phyloP scores from a whole-genome alignment of 2,329 filamentous ascomycete genomes.

The Coniochaeta sp. region DNA sequence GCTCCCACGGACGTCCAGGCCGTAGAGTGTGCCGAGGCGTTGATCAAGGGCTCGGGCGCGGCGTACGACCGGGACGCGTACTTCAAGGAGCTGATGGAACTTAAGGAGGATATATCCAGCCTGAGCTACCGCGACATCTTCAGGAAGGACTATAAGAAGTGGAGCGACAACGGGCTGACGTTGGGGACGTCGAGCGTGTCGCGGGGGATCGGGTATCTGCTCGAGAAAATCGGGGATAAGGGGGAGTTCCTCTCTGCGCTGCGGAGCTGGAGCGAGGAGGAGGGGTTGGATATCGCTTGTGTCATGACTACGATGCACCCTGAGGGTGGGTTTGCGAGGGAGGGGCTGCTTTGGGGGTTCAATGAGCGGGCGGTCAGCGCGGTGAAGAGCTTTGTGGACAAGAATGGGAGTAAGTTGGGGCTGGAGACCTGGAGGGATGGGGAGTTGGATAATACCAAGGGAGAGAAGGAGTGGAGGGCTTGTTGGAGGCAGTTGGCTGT shows the following conservation, averaged over 20 bases:
- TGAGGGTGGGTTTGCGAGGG: conserved; percentile 50
- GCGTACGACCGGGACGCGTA: conserved; percentile 48
- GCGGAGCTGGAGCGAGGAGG: conserved; percentile 45
- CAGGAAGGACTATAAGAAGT: conserved; percentile 81
- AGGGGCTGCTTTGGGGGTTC: conserved; percentile 62
- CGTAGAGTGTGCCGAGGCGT: conserved; percentile 49
- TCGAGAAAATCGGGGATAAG: conserved; percentile 41
- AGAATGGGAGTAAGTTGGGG: conserved; percentile 40
- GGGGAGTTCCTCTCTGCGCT: conserved; percentile 41
- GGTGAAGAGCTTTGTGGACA: conserved; percentile 46
- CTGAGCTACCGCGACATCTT: conserved; percentile 61
- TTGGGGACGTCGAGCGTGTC: conserved; percentile 65
- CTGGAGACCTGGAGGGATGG: conserved; percentile 49
- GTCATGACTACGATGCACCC: conserved; percentile 63
- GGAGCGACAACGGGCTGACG: conserved; percentile 48
- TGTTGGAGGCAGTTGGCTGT: conserved; percentile 63
- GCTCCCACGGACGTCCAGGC: conserved; percentile 53
- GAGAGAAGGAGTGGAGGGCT: conserved; percentile 38
- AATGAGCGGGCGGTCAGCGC: conserved; percentile 40
- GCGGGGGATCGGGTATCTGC: conserved; percentile 54
- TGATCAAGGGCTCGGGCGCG: conserved; percentile 11
- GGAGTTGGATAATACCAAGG: conserved; percentile 31
- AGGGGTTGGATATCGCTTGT: conserved; percentile 52
- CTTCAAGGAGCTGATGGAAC: conserved; percentile 50
- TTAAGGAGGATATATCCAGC: conserved; percentile 60